Conservation (phyloP, 305 asterid genomes). For the Fraxinus latifolia region DNA sequence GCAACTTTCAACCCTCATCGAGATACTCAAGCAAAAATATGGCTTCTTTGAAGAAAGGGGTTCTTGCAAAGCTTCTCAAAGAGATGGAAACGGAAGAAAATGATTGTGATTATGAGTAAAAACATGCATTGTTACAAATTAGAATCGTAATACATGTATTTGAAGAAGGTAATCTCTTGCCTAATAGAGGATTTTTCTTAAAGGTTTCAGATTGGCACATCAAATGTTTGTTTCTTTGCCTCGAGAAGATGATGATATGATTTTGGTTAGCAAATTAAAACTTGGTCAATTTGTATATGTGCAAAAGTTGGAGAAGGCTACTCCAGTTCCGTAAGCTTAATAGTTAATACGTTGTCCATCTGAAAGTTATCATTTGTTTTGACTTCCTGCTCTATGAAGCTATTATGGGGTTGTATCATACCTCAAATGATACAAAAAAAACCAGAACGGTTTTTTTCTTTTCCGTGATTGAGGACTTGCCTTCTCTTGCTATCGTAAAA, state of each 20-base stretch:
- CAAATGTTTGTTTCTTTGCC: constrained; percentile 51
- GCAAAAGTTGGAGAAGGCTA: constrained; percentile 36
- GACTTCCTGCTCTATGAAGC: no score
- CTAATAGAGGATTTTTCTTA: constrained; percentile 59
- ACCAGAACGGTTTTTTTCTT: neutral
- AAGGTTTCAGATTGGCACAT: constrained; percentile 66
- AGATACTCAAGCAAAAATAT: constrained; percentile 18
- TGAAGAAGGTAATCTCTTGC: constrained; percentile 69
- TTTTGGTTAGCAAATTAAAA: constrained; percentile 50
- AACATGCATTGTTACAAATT: constrained; percentile 52
- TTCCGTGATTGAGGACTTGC: no score
- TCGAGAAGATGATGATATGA: constrained; percentile 58
- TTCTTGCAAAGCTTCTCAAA: constrained; percentile 53
- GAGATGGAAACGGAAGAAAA: constrained; percentile 37
- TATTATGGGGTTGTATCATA: no score
- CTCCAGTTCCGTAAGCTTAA: constrained; percentile 41
- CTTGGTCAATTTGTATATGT: constrained; percentile 65
- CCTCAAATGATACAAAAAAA: no score
- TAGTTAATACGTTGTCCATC: no score
- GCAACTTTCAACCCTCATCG: no score
- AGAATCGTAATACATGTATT: constrained; percentile 67
- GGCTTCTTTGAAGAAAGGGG: constrained; percentile 53
- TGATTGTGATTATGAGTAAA: constrained; percentile 16
- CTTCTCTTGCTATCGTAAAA: neutral
- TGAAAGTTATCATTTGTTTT: no score